Evolutionary conservation across 1,284 basidiomycete genomes (phyloP), one percentile per base, ranked within the genome.

Genomic region (Ustilago sp.): DNA sequence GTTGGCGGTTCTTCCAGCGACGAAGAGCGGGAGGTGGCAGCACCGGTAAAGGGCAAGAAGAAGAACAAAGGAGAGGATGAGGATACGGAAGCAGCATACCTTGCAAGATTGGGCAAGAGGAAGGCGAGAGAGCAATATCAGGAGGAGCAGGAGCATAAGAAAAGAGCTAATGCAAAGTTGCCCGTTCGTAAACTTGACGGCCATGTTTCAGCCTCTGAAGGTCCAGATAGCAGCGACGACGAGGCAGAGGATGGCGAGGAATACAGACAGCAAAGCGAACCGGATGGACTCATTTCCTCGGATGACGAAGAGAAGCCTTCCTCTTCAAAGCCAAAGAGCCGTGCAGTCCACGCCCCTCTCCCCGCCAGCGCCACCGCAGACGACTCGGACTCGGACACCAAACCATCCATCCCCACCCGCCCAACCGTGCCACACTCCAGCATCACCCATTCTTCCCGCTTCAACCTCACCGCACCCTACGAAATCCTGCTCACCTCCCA

Each of bases 381-480:
- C 32, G 63, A 66, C 39, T 39, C 71, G 13, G 76, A 75, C 12
- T 45, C 31, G 2, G 63, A 64, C 9, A 31, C 48, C 48, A 17
- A 45, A 1, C 12, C 53, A 7, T 7, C 45, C 60, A 3, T 43
- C 2, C 5, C 64, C n/a, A 9, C 55, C 4, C 43, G 55, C 3
- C 35, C 59, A 5, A 47, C 63, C 7, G 19, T 50, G 2, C 63
- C 75, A 0, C 64, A 61, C 19, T 75, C 78, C 4, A 72, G 76
- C 13, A 69, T 80, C 65, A 72, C 75, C 11, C 75, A 80, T 45
- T 79, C 80, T 4, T 59, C 69, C 8, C 77, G 80, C 4, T 82
- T 83, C 68, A 80, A 81, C 53, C 60, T 80, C 47, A 67, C 71
- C 3, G 79, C 82, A 36, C 80, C 82, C 4, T 81, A 80, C 73